Evolutionary conservation across 371 early-diverging fungal genomes (phyloP).

Genomic region (Lichtheimia corymbifera): DNA sequence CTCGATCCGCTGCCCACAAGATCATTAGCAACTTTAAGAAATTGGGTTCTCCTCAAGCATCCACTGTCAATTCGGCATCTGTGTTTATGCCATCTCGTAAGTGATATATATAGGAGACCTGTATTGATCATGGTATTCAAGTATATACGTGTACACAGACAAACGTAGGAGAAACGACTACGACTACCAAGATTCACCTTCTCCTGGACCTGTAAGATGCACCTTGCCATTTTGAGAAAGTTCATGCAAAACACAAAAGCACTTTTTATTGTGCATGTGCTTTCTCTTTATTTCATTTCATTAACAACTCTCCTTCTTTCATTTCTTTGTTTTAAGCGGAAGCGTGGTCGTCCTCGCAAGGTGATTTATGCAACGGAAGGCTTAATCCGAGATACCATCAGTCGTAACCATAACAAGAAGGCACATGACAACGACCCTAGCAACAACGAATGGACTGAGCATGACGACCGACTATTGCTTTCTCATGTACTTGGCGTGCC

Average conservation of each 20-base stretch:
- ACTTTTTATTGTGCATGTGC: no score
- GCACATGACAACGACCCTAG: conserved; percentile 8
- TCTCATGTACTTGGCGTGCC: conserved; percentile 12
- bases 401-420: conserved; percentile 3
- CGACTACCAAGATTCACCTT: no score
- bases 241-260: background rate
- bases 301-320: background rate
- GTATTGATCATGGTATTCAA: background rate
- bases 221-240: conserved; percentile 1
- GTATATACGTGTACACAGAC: no score
- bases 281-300: background rate
- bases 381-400: conserved; percentile 1
- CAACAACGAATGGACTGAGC: conserved; percentile 14
- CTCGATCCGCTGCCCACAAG: conserved; percentile 20
- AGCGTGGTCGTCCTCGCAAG: conserved; percentile 37
- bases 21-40: conserved; percentile 25
- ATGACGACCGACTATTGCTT: conserved; percentile 15
- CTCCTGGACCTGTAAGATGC: conserved; percentile 1
- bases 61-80: conserved; percentile 8
- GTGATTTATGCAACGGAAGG: background rate
- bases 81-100: conserved; percentile 11
- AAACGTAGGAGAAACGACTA: no score
- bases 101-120: background rate
- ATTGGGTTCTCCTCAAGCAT: conserved; percentile 23
- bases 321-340: conserved; percentile 8